Base-by-base conservation (phyloP, 371 early-diverging fungal species). In the Saksenaea vasiformis region DNA sequence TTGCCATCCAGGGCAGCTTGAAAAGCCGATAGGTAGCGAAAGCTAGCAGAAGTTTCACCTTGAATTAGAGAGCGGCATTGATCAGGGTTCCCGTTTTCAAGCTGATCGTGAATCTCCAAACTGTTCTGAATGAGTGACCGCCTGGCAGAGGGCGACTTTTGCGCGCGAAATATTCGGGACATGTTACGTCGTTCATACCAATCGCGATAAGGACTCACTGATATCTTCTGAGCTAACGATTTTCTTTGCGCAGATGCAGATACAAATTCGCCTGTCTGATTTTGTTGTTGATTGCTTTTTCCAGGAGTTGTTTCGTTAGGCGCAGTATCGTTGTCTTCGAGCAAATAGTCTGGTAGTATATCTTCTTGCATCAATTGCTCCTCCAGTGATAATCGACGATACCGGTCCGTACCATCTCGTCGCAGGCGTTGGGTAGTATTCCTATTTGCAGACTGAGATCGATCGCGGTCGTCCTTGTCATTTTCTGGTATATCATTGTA, bases 321-420 rank as follows among this genome's bases (percentile, higher is more conserved):
- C 3, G 47, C 3, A 10, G 19, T 47, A 11, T 47, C n/a, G 19
- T 64, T 56, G 0, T 70, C 38, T 11, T 61, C 64, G 2, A 64
- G 61, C n/a, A 75, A 35, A 47, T 69, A 75, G 14, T 66, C 63
- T 10, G 75, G 75, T 11, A 75, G 44, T n/a, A 69, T 69, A 22
- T 62, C 27, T 60, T 75, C 72, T 2, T 71, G 28, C 22, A 22
- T 9, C 8, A 22, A 22, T 22, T n/a, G 47, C 19, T 22, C 19
- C 24, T n/a, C 47, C 24, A 22, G 22, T 11, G 47, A 47, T 0
- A 22, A n/a, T 47, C 22, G 17, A 22, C 11, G 10, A 47, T 22
- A 19, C 4, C 5, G n/a, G 5, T n/a, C 17, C 8, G 47, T 9
- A 22, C 24, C 22, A 47, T 47, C 47, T 9, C 19, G 10, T 9